Conservation (phyloP, 2,329 filamentous ascomycete species). For the Aspergillus spinulosporus region DNA sequence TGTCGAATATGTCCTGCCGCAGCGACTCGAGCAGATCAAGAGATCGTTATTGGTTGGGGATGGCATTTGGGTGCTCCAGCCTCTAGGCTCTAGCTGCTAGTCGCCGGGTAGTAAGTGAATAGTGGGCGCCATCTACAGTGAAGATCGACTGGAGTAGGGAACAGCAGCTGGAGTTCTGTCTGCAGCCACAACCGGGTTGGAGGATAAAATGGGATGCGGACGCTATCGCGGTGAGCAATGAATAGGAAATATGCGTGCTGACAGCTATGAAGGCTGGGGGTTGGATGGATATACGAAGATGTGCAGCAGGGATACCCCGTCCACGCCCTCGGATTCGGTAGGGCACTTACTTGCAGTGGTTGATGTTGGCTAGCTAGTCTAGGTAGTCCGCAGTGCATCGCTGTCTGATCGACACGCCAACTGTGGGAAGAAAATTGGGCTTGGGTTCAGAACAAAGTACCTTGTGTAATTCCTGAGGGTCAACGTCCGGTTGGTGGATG, state of each 20-base stretch:
- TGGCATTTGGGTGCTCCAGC: background rate
- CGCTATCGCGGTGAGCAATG: no score
- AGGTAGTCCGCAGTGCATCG: background rate
- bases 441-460: background rate
- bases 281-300: background rate
- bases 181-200: background rate
- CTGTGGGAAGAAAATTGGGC: background rate
- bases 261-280: background rate
- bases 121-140: background rate
- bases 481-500: background rate
- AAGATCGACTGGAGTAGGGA: background rate
- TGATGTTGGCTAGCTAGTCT: background rate
- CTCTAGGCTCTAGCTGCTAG: background rate
- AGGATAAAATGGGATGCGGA: no score
- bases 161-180: background rate
- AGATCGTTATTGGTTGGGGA: constrained; percentile 2
- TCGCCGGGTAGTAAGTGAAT: background rate
- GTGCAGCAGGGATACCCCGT: constrained; percentile 7
- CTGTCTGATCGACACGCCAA: background rate
- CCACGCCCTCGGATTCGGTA: background rate
- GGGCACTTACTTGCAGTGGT: background rate
- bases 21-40: constrained; percentile 4
- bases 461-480: background rate
- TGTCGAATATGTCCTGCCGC: constrained; percentile 8
- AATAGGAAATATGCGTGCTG: no score